A percentile compares a stretch with the other conserved stretches of the same genome.
Evolutionary conservation across 345 rosid species (phyloP).

Genomic region (Diplotaxis tenuifolia): DNA sequence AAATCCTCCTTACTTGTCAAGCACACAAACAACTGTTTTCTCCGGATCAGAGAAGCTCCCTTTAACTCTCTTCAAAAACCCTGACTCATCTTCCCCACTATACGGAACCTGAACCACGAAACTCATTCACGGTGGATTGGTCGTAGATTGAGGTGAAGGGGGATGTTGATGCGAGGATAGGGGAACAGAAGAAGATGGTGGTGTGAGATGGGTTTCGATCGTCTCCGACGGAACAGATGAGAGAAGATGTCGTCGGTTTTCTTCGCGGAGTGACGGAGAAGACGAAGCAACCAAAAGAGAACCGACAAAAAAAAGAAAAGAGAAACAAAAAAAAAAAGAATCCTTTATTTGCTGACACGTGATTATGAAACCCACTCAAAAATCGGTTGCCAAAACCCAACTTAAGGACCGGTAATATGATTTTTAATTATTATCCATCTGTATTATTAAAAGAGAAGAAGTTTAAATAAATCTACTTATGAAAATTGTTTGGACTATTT

Average conservation of each 20-base stretch:
- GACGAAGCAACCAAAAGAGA: too few relatives aligned
- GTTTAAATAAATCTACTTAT: too few relatives aligned
- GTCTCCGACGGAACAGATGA: too few relatives aligned
- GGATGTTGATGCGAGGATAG: constrained; percentile 62
- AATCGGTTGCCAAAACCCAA: too few relatives aligned
- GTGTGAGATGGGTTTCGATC: constrained; percentile 44
- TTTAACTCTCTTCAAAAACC: constrained; percentile 58
- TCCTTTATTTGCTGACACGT: too few relatives aligned
- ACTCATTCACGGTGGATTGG: constrained; percentile 30
- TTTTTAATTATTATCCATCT: too few relatives aligned
- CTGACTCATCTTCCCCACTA: constrained; percentile 49
- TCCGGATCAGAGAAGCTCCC: constrained; percentile 55
- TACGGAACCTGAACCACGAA: constrained; percentile 59
- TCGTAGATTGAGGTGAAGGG: constrained; percentile 34
- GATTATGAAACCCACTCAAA: too few relatives aligned
- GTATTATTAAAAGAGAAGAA: too few relatives aligned
- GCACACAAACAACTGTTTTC: constrained; percentile 58
- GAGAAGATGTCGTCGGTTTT: constrained; percentile 22
- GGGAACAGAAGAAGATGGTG: constrained; percentile 41
- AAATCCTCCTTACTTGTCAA: constrained; percentile 62
- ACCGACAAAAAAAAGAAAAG: too few relatives aligned
- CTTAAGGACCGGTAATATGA: too few relatives aligned
- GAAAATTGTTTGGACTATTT: too few relatives aligned
- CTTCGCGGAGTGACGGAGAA: not conserved
- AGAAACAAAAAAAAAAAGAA: too few relatives aligned